A percentile compares a stretch with the other conserved stretches of the same genome.
Conservation (phyloP, 768 basidiomycete species). For the Russula lepida region DNA sequence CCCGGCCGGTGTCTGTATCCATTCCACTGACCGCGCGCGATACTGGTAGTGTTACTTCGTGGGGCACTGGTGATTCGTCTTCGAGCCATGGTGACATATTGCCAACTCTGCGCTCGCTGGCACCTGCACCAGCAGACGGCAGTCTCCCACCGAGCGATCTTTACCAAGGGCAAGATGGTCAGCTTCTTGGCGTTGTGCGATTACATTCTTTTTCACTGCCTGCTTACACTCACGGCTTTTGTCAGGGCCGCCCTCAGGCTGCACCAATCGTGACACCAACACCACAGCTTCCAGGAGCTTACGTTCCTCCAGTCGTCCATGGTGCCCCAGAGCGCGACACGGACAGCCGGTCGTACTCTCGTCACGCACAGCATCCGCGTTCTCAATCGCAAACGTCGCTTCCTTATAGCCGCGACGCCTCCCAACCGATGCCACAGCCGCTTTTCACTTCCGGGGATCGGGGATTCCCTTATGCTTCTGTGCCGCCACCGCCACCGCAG, state of each 20-base stretch:
- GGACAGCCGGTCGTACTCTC: constrained; percentile 6
- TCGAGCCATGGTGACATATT: constrained; percentile 1
- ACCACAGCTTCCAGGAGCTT: constrained; percentile 1
- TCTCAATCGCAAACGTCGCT: constrained; percentile 9
- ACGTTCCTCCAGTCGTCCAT: not conserved
- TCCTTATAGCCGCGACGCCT: not conserved
- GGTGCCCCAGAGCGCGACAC: not conserved
- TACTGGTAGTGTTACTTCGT: constrained; percentile 7
- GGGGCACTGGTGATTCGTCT: constrained; percentile 8
- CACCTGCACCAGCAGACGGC: constrained; percentile 1
- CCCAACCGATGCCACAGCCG: not conserved
- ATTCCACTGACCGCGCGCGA: not conserved
- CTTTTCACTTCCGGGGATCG: constrained; percentile 1
- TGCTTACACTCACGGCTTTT: not conserved
- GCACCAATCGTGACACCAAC: constrained; percentile 8
- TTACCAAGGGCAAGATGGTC: constrained; percentile 2
- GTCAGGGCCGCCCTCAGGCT: constrained; percentile 9
- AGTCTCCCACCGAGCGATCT: not conserved
- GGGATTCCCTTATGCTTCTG: constrained; percentile 10
- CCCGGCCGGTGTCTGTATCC: not conserved
- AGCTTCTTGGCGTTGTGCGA: constrained; percentile 17
- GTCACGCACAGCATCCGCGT: not conserved
- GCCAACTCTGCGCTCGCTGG: constrained; percentile 1
- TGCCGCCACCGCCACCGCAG: not conserved
- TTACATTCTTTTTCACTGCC: not conserved